These are phyloP conservation scores for Rhizopogon vulgaris DNA, from an alignment of 768 basidiomycete genomes.

Conservation along the genomic window DNA sequence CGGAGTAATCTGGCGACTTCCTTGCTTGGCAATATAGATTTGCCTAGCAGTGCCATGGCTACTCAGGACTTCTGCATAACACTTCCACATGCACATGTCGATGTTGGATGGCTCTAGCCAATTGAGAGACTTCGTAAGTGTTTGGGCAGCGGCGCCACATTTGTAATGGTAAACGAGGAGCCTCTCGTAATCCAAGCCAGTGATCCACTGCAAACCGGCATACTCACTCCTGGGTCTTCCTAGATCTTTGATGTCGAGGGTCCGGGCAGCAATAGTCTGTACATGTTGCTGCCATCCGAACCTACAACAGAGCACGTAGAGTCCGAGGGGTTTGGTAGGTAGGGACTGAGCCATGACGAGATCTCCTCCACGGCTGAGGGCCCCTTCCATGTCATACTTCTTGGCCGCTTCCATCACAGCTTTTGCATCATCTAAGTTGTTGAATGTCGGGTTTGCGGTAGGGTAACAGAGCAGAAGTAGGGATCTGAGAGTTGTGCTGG, in stretches of 20 bases:
- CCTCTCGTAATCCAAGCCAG: constrained; percentile 34
- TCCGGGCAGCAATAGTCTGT: constrained; percentile 14
- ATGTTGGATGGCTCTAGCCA: constrained; percentile 1
- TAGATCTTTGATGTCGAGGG: constrained; percentile 14
- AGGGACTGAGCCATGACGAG: constrained; percentile 8
- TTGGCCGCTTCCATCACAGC: constrained; percentile 14
- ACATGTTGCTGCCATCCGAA: constrained; percentile 14
- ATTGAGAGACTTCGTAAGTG: constrained; percentile 2
- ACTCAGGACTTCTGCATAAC: background rate
- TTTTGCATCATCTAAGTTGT: constrained; percentile 14
- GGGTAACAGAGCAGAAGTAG: constrained; percentile 22
- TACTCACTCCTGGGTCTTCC: constrained; percentile 12
- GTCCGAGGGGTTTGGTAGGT: constrained; percentile 12
- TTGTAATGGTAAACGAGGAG: constrained; percentile 35
- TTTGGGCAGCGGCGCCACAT: constrained; percentile 23
- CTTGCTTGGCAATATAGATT: background rate
- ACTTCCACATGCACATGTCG: background rate
- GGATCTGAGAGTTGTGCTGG: constrained; percentile 7
- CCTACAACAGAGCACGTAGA: constrained; percentile 23
- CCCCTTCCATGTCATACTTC: constrained; percentile 24
- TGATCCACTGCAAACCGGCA: constrained; percentile 34
- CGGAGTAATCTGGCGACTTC: background rate
- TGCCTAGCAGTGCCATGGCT: background rate
- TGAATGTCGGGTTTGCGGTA: constrained; percentile 13
- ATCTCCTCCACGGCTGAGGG: constrained; percentile 10